Conservation (phyloP, 371 early-diverging fungal species). For the Mortierella sp. region DNA sequence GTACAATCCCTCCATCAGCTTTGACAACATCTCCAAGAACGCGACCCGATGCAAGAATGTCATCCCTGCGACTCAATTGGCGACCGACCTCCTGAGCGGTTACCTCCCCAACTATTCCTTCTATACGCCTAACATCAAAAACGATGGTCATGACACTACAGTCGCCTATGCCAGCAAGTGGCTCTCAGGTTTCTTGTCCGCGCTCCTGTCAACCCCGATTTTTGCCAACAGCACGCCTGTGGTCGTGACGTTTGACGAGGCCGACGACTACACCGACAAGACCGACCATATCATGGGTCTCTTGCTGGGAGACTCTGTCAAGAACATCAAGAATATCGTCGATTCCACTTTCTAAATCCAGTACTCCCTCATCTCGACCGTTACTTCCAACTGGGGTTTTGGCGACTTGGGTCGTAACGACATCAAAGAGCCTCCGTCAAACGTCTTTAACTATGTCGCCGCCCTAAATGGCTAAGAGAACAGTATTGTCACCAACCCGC, state of each 20-base stretch:
- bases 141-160: constrained; percentile 72
- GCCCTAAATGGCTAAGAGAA: constrained; percentile 52
- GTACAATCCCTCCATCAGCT: constrained; percentile 75
- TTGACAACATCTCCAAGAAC: constrained; percentile 59
- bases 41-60: constrained; percentile 67
- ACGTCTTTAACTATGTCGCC: constrained; percentile 59
- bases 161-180: constrained; percentile 66
- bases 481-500: constrained; percentile 49
- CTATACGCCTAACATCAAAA: constrained; percentile 67
- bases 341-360: constrained; percentile 71
- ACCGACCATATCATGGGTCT: constrained; percentile 63
- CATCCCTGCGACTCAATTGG: constrained; percentile 63
- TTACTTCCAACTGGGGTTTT: constrained; percentile 75
- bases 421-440: constrained; percentile 52
- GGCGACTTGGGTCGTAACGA: constrained; percentile 69
- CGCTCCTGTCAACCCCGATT: constrained; percentile 62
- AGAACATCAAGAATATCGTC: constrained; percentile 57
- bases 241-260: constrained; percentile 71
- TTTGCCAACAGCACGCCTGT: constrained; percentile 68
- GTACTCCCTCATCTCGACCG: constrained; percentile 73
- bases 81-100: constrained; percentile 64
- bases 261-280: constrained; percentile 31
- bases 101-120: constrained; percentile 72
- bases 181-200: constrained; percentile 66
- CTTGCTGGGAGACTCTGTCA: constrained; percentile 66